phyloP scores from a whole-genome alignment of 176 grass and related monocot species.

The Panicum miliaceum region DNA sequence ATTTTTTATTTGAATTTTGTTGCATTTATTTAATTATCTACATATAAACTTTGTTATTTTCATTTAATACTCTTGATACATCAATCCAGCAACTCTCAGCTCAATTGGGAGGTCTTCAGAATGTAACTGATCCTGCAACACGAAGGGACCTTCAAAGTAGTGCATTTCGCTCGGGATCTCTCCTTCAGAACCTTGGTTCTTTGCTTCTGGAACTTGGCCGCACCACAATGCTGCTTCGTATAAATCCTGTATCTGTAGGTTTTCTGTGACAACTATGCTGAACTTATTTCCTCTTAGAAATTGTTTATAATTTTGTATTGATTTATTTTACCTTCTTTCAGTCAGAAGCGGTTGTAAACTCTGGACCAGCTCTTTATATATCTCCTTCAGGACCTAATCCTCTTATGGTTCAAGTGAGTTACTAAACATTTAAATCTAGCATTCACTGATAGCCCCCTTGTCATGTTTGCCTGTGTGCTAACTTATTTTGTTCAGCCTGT shows the following conservation, averaged over 20 bases:
- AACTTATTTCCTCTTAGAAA: constrained; percentile 26
- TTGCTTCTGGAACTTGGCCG: constrained; percentile 96
- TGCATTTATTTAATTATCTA: constrained; percentile 27
- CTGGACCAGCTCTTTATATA: constrained; percentile 95
- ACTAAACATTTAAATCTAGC: constrained; percentile 32
- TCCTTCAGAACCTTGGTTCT: constrained; percentile 85
- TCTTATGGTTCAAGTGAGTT: constrained; percentile 92
- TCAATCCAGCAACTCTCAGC: constrained; percentile 72
- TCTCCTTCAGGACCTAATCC: constrained; percentile 92
- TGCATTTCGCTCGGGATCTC: constrained; percentile 55
- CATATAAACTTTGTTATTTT: constrained; percentile 12
- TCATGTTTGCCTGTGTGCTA: constrained; percentile 31
- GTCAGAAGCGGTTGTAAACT: constrained; percentile 82
- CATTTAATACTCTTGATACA: constrained; percentile 39
- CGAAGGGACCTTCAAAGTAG: constrained; percentile 67
- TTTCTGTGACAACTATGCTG: constrained; percentile 15
- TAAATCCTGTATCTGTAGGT: constrained; percentile 70
- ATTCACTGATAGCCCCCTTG: constrained; percentile 29
- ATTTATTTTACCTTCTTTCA: constrained; percentile 52
- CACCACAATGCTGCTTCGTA: constrained; percentile 74
- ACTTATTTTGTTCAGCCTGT: constrained; percentile 78
- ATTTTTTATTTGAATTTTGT: constrained; percentile 39
- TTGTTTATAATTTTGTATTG: constrained; percentile 24
- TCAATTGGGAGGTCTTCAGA: constrained; percentile 64
- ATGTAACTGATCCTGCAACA: constrained; percentile 54